Evolutionary conservation across 2,329 filamentous ascomycete species (phyloP).

Genomic region (Coleophoma cylindrospora): DNA sequence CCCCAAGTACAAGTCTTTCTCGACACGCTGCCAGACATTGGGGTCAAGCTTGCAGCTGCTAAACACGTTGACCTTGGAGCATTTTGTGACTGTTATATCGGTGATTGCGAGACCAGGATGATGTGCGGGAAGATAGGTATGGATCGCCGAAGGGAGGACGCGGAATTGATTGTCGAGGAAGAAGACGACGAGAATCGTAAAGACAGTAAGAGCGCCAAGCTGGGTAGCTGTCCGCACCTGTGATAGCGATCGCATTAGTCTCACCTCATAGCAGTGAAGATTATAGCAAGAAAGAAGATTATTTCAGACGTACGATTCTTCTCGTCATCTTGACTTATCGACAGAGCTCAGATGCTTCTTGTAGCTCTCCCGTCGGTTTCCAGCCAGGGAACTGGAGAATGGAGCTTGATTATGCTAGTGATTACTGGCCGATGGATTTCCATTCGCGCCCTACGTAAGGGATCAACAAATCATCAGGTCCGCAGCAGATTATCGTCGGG

Average conservation of each 20-base stretch:
- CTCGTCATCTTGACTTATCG: conserved; percentile 22
- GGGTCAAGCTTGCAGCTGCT: conserved; percentile 56
- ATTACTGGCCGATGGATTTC: conserved; percentile 4
- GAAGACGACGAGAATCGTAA: conserved; percentile 53
- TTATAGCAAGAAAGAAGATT: too few relatives aligned
- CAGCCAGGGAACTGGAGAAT: too few relatives aligned
- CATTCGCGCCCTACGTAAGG: neutral
- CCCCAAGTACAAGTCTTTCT: conserved; percentile 67
- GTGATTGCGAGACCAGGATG: conserved; percentile 66
- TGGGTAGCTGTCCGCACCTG: conserved; percentile 39
- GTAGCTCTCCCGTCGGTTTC: conserved; percentile 1
- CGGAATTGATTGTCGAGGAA: conserved; percentile 65
- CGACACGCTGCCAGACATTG: conserved; percentile 56
- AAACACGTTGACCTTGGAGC: conserved; percentile 55
- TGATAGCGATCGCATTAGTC: neutral
- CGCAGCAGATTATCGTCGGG: too few relatives aligned
- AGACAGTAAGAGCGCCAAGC: conserved; percentile 26
- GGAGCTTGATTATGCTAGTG: conserved; percentile 4
- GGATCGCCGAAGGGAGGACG: conserved; percentile 63
- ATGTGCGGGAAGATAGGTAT: conserved; percentile 63
- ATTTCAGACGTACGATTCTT: conserved; percentile 22
- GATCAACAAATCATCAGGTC: neutral
- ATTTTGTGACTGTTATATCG: conserved; percentile 62
- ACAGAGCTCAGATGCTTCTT: conserved; percentile 3
- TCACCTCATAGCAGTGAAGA: too few relatives aligned